These are phyloP conservation scores for Xylariaceae sp. DNA, from an alignment of 2,329 filamentous ascomycete species.

Conservation along the genomic window DNA sequence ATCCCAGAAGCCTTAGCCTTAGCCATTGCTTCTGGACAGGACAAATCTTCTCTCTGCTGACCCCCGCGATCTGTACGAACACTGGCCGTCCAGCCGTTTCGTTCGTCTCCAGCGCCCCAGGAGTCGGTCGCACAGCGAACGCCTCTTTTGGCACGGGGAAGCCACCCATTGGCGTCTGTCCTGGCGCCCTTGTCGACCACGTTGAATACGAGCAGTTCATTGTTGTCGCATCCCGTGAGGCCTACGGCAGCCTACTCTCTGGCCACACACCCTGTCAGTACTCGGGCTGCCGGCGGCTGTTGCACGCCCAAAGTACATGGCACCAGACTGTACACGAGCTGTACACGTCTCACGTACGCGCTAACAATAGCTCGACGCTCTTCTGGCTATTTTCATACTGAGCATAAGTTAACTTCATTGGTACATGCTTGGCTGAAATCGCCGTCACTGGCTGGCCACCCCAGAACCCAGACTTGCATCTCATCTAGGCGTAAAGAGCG, in stretches of 20 bases:
- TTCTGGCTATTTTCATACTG: constrained; percentile 24
- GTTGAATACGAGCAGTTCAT: constrained; percentile 33
- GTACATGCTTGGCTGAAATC: constrained; percentile 24
- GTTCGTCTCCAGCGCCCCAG: constrained; percentile 23
- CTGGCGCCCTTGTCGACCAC: constrained; percentile 17
- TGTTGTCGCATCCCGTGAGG: constrained; percentile 22
- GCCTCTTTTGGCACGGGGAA: constrained; percentile 32
- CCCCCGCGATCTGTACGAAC: constrained; percentile 29
- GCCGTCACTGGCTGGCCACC: constrained; percentile 26
- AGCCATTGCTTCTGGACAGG: neutral
- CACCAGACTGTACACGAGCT: constrained; percentile 23
- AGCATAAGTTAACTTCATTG: constrained; percentile 26
- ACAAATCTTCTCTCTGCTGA: neutral
- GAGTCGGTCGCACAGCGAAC: constrained; percentile 31
- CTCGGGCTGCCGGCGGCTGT: constrained; percentile 27
- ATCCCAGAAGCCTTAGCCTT: constrained; percentile 17
- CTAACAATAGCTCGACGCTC: constrained; percentile 26
- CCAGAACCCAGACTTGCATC: constrained; percentile 19
- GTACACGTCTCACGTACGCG: constrained; percentile 25
- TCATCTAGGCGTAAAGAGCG: constrained; percentile 22
- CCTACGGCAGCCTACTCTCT: constrained; percentile 25
- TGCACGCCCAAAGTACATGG: constrained; percentile 32
- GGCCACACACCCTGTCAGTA: constrained; percentile 22
- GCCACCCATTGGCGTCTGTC: constrained; percentile 31
- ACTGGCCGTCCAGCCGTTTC: constrained; percentile 28